phyloP scores from a whole-genome alignment of 2,329 filamentous ascomycete genomes.

The Didymella arachidicola region DNA sequence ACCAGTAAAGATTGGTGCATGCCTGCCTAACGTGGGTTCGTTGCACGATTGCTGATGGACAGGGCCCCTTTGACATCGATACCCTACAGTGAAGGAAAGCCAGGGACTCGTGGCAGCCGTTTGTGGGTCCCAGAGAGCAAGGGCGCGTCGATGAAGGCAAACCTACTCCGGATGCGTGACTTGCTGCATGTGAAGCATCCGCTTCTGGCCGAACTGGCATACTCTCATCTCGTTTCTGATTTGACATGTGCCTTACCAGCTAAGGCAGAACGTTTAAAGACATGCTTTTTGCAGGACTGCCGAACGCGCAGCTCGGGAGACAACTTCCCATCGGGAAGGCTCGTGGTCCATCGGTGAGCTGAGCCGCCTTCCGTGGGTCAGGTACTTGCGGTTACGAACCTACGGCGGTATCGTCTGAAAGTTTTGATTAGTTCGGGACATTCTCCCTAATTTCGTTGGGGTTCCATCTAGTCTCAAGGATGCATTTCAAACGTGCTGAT shows the following conservation, averaged over 20 bases:
- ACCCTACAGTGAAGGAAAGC: background rate
- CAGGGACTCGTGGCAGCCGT: slow-evolving; percentile 4
- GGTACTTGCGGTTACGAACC: background rate
- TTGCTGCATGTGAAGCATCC: background rate
- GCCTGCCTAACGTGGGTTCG: slow-evolving; percentile 1
- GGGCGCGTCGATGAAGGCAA: background rate
- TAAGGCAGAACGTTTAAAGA: no score
- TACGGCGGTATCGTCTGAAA: background rate
- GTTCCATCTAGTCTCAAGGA: background rate
- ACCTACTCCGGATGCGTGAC: background rate
- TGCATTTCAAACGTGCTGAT: background rate
- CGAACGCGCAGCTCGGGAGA: background rate
- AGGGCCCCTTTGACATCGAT: background rate
- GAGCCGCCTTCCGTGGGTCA: slow-evolving; percentile 5
- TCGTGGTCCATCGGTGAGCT: background rate
- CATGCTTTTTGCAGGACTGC: background rate
- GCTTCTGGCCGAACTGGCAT: background rate
- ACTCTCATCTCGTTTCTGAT: background rate
- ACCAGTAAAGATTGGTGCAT: background rate
- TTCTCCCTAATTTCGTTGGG: background rate
- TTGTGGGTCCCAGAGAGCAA: background rate
- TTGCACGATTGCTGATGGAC: background rate
- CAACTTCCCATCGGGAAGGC: background rate
- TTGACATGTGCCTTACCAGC: background rate
- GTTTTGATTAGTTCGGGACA: background rate